Evolutionary conservation across 2,329 filamentous ascomycete species (phyloP), one percentile per base, ranked within the genome.

Genomic region (Penicillium frequentans): DNA sequence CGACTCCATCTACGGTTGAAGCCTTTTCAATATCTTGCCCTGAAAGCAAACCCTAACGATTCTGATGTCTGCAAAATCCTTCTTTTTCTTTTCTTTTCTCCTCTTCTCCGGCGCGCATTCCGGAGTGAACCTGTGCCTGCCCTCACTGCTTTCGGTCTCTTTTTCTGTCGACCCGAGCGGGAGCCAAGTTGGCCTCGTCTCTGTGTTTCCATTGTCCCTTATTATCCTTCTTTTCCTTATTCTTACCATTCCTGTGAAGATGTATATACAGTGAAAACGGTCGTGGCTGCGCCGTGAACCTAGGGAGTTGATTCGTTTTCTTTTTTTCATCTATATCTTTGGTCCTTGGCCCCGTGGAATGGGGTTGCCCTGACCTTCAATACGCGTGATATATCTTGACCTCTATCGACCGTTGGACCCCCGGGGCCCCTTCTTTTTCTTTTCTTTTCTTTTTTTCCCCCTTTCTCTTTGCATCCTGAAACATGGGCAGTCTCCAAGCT

Each of bases 1-100:
- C 37, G 73, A 75, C 42, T 64, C 68, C 46, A 67, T 74, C 61
- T 75, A 73, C 61, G 64, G 64, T 54, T 74, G 7, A 55, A 35
- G 37, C 13, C 10, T n/a, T 26, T 44, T 10, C 14, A 23, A 33
- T 37, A 16, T 43, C 14, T 19, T 3, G 21, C 16, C 27, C 6
- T n/a, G 19, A 9, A 11, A 31, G 27, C 26, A 29, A 44, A 37
- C 50, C 21, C 47, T 52, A 21, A 52, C 19, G 50, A 52, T 9
- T 21, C 10, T 46, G 27, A 45, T 52, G 21, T 46, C 29, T 46
- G 29, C 39, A 46, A 46, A 45, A 52, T 46, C 6, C 14, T n/a
- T 8, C 4, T 19, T 42, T 26, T 29, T 29, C 14, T 45, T 54
- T 23, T 52, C 9, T 10, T 16, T n/a, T 14, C 24, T 49, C 16